Percentiles rank a stretch among this genome's conserved stretches.
phyloP scores from a whole-genome alignment of 495 filamentous ascomycete species.

The Ramalina intermedia region DNA sequence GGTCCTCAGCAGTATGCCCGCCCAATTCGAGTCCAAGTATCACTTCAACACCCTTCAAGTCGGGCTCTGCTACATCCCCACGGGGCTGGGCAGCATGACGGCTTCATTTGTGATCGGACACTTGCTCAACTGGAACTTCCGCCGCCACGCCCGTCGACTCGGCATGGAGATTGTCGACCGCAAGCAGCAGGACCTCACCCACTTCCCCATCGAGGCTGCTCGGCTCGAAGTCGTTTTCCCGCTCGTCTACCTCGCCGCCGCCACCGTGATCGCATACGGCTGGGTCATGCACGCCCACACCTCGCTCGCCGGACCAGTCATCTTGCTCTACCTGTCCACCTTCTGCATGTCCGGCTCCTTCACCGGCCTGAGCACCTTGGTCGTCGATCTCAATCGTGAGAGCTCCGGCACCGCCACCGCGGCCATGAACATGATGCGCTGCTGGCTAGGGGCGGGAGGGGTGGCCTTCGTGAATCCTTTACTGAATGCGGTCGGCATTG shows the following conservation, averaged over 20 bases:
- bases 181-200: conserved; percentile 25
- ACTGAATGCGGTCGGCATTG: conserved; percentile 30
- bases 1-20: conserved; percentile 20
- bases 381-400: conserved; percentile 29
- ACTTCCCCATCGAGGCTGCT: conserved; percentile 29
- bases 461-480: conserved; percentile 27
- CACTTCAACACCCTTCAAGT: conserved; percentile 28
- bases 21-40: conserved; percentile 21
- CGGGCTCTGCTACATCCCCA: conserved; percentile 34
- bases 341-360: conserved; percentile 19
- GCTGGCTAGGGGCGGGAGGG: conserved; percentile 28
- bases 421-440: conserved; percentile 34
- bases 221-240: conserved; percentile 25
- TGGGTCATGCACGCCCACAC: conserved; percentile 29
- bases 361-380: conserved; percentile 23
- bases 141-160: conserved; percentile 20
- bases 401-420: conserved; percentile 30
- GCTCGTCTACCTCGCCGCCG: conserved; percentile 20
- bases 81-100: conserved; percentile 27
- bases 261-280: conserved; percentile 27
- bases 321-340: conserved; percentile 29
- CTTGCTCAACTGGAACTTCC: conserved; percentile 36
- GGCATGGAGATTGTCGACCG: conserved; percentile 25
- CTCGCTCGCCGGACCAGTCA: conserved; percentile 23
- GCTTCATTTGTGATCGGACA: conserved; percentile 23